phyloP scores from a whole-genome alignment of 179 eudicot species.

The Heliamphora pulchella region DNA sequence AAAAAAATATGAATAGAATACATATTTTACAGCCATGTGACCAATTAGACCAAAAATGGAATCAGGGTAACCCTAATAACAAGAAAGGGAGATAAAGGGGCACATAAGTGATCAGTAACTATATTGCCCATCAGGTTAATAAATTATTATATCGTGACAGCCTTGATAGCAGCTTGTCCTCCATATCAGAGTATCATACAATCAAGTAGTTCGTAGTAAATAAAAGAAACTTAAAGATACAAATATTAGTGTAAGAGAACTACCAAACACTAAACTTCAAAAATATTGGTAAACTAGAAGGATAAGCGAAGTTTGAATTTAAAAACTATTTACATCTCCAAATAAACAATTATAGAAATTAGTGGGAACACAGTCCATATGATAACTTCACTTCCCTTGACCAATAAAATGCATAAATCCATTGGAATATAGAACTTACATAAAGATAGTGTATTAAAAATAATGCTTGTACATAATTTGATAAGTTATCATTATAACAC shows the following conservation, averaged over 20 bases:
- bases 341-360: constrained; percentile 4
- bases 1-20: not conserved
- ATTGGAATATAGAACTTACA: not conserved
- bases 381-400: not conserved
- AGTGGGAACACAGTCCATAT: constrained; percentile 5
- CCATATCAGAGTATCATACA: constrained; percentile 9
- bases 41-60: not conserved
- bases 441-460: constrained; percentile 6
- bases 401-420: constrained; percentile 3
- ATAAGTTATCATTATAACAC: constrained; percentile 22
- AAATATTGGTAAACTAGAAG: not conserved
- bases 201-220: not conserved
- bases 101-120: not conserved
- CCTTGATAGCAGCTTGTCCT: not conserved
- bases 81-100: not conserved
- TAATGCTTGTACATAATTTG: constrained; percentile 17
- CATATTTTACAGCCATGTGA: not conserved
- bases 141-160: not conserved
- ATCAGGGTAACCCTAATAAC: not conserved
- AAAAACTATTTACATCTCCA: constrained; percentile 1
- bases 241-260: not conserved
- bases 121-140: not conserved
- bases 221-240: not conserved
- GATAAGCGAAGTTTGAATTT: not conserved
- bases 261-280: not conserved